Evolutionary conservation across 2,329 filamentous ascomycete genomes (phyloP).

Genomic region (Ophiostoma australiae): DNA sequence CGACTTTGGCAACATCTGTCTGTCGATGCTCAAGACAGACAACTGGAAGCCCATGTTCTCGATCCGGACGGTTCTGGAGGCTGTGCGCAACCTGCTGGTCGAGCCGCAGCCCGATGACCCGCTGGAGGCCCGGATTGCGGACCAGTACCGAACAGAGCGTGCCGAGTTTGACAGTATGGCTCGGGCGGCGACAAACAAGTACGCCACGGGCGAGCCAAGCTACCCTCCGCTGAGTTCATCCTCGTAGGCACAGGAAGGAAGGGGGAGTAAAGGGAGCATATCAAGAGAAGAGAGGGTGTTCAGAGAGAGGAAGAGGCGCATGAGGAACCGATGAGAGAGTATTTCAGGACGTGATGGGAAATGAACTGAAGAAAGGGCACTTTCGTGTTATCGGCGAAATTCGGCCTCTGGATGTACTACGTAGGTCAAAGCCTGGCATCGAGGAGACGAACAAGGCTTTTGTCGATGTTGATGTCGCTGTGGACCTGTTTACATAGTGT

Average conservation of each 20-base stretch:
- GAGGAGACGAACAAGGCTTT: neutral
- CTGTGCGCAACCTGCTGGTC: constrained; percentile 66
- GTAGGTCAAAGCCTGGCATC: neutral
- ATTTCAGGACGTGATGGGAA: no score
- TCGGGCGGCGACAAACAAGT: constrained; percentile 65
- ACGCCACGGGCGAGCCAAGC: constrained; percentile 49
- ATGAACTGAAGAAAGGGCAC: no score
- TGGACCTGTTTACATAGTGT: neutral
- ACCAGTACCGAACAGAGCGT: constrained; percentile 69
- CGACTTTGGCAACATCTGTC: constrained; percentile 75
- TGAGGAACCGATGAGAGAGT: no score
- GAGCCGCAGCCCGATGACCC: constrained; percentile 87
- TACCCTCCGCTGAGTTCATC: constrained; percentile 14
- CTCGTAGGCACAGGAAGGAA: neutral
- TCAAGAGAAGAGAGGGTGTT: no score
- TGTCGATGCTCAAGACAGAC: constrained; percentile 75
- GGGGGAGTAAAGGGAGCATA: neutral
- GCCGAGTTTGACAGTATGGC: constrained; percentile 69
- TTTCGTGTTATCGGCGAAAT: no score
- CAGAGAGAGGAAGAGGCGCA: no score
- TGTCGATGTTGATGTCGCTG: neutral
- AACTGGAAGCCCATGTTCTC: constrained; percentile 88
- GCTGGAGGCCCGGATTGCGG: constrained; percentile 78
- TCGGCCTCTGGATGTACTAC: no score
- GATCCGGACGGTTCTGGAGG: constrained; percentile 69